Base-by-base conservation (phyloP, 2,329 filamentous ascomycete genomes). In the Claviceps sp. region DNA sequence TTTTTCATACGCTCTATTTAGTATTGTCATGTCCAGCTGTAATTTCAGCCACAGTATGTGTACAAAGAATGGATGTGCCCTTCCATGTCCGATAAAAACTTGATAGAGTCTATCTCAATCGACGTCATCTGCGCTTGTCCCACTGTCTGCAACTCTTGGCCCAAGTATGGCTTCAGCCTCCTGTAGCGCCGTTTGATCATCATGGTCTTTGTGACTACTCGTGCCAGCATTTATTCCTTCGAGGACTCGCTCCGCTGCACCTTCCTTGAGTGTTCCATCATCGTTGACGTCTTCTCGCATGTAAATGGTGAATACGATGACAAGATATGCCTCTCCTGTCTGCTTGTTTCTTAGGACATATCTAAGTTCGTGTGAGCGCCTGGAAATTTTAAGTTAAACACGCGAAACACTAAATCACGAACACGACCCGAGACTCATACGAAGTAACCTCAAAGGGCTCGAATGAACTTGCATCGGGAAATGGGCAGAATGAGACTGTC, bases 271-370 rank as follows among this genome's bases (percentile, higher is more conserved):
- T 1, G 71, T 72, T 1, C 78, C 79, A 49, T 81, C 72, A 54
- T 81, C 76, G 56, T 79, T 74, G 37, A 83, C 70, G 55, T 85
- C 75, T 47, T 86, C 82, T 52, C 79, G 82, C 8, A 84, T 77
- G 54, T 93, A 75, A 4, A 96, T 72, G 18, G 83, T 85, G 65
- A 97, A 91, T 5, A 88, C 69, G 16, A 97, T 74, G 46, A 91
- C 87, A 34, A 95, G 80, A 60, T 95, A 87, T 16, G 87, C 77
- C 37, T 86, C 78, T 47, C 79, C 79, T 0, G 86, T 91, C 22
- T 74, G 68, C 55, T 80, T 81, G 67, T 96, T 86, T 64, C 90
- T 91, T 63, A 97, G 77, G 54, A 94, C 88, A 69, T 97, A 96
- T 77, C 90, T 90, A 70, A 94, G 79, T 59, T 82, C 77, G 70